Evolutionary conservation across 192 early-diverging fungal genomes (phyloP), one percentile per base, ranked within the genome.

Genomic region (Backusella westeae): DNA sequence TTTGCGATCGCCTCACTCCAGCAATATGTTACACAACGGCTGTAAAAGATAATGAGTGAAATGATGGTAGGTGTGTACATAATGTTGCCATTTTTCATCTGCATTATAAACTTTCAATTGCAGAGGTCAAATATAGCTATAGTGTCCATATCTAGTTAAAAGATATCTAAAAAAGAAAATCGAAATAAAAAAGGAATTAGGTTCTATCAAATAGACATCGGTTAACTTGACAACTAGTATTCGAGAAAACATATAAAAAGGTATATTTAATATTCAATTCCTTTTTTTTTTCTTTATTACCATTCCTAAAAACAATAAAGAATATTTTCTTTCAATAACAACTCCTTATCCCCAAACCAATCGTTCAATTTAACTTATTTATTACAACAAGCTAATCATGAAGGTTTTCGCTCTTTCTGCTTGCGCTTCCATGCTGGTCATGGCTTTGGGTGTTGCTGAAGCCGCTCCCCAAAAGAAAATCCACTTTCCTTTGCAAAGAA

Each of bases 401-500:
- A 68, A 68, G 35, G 32, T 68, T 21, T n/a, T 36, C 19, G 17
- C 35, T 68, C 34, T 68, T 36, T 68, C 67, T 35, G 15, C 67
- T 36, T 68, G 67, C 9, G 67, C 23, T 21, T 26, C 69, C 14
- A 34, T 71, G 34, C n/a, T 71, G 8, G n/a, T 71, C 69, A 71
- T 71, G 39, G 38, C 69, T 32, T 38, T 44, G 10, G 23, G 14
- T 29, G 38, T 44, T 17, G 29, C 32, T 59, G 72, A 26, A 4
- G 52, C 44, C 3, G 32, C 46, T 73, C 49, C 34, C 19, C 39
- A 34, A 21, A 42, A 72, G 42, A 72, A 42, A 41, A 15, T 75
- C 34, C 71, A 52, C 12, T 36, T 81, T 36, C 71, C 67, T 26
- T 23, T 81, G 15, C 29, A 52, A n/a, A 26, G 53, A 7, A 81